phyloP scores from a whole-genome alignment of 345 rosid genomes.

The Brassica nigra region DNA sequence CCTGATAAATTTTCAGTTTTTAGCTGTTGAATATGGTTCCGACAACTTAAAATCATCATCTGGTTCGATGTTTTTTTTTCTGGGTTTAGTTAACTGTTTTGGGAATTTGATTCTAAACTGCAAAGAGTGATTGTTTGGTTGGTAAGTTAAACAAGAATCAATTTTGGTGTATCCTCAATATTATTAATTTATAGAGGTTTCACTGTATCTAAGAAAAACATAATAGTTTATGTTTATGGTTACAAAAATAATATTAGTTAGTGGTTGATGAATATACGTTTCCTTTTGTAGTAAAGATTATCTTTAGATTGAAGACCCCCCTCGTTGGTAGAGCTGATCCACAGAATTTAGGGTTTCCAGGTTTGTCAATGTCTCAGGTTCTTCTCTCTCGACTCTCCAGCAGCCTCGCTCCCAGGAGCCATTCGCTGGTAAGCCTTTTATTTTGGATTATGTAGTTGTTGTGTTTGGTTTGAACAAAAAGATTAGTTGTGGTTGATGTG shows the following conservation, averaged over 20 bases:
- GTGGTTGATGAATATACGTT: too few species aligned
- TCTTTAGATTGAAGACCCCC: too few species aligned
- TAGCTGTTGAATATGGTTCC: background rate
- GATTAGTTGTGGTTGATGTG: background rate
- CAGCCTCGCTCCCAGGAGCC: background rate
- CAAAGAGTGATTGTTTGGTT: conserved; percentile 3
- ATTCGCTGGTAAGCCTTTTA: background rate
- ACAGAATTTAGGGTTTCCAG: background rate
- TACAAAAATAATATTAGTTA: too few species aligned
- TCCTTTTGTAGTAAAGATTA: too few species aligned
- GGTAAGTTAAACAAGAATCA: conserved; percentile 5
- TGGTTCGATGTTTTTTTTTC: background rate
- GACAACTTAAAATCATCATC: background rate
- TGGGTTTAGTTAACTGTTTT: background rate
- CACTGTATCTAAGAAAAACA: too few species aligned
- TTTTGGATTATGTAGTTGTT: background rate
- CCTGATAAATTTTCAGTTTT: background rate
- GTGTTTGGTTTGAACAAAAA: background rate
- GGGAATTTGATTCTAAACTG: background rate
- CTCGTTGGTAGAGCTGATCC: background rate
- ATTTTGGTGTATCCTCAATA: background rate
- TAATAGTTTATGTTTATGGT: too few species aligned
- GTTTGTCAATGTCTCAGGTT: background rate
- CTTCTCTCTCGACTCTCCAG: background rate
- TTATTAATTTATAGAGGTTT: too few species aligned